Base-by-base conservation (phyloP, 345 rosid genomes). In the Draba incana region DNA sequence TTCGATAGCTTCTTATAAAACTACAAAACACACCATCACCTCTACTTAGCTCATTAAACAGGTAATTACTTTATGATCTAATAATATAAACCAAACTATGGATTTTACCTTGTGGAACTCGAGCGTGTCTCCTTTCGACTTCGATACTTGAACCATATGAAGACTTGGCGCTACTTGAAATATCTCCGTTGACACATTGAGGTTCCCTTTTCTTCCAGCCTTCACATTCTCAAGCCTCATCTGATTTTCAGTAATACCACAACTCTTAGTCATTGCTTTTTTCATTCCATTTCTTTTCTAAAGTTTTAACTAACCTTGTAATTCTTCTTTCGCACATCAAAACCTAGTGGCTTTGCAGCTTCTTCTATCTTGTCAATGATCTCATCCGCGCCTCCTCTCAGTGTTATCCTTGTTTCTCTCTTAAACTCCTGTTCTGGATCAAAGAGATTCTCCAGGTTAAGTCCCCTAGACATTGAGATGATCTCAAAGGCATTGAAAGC, bases 111-210 rank as follows among this genome's bases (percentile, higher is more conserved):
- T 90, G 43, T 88, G 92, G 63, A 91, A 94, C 71, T 94, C 99
- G 53, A 94, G 77, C 11, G 99, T 94, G 75, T 94, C 97, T n/a
- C 99, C 99, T 75, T 89, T 90, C 1, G 97, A 87, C 75, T 94
- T 94, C 10, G 96, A 86, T 38, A 94, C 83, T 79, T 94, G 95
- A 31, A 94, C 95, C 97, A 91, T 86, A 75, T 94, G 95, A 52
- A 94, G 81, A 30, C 92, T 91, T 57, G 99, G 97, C 15, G 99
- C 86, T 75, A 94, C 89, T 94, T 94, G 95, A 74, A 94, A 91
- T 59, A 94, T 75, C 97, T 93, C 94, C 2, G 97, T 90, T 5
- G 92, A 81, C 12, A 93, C 85, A 11, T 88, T 90, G 48, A 93
- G 96, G 71, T 93, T 88, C 52, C 98, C 97, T 74, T 93, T 93